A percentile compares a stretch with the other conserved stretches of the same genome.
Conservation (phyloP, 129 eudicot genomes). For the Centrapalus pauciflorus region DNA sequence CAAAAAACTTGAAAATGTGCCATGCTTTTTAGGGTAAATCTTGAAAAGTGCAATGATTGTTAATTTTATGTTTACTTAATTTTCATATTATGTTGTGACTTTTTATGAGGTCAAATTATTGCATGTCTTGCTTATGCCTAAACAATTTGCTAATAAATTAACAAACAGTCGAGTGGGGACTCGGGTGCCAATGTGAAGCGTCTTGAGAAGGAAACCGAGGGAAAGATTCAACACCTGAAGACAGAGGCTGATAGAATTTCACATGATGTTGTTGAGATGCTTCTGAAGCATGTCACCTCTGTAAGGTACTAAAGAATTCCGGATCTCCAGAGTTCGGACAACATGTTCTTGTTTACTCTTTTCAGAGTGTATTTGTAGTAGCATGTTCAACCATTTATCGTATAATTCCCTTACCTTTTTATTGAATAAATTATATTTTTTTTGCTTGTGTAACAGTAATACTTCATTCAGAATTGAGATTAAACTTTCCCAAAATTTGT, state of each 20-base stretch:
- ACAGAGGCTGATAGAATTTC: constrained; percentile 56
- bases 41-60: not conserved
- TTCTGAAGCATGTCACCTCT: constrained; percentile 59
- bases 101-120: not conserved
- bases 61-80: not conserved
- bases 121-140: not conserved
- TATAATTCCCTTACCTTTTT: too few species aligned
- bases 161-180: constrained; percentile 72
- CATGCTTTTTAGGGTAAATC: not conserved
- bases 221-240: constrained; percentile 54
- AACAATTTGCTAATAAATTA: not conserved
- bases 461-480: not conserved
- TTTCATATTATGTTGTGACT: not conserved
- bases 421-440: not conserved
- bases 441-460: constrained; percentile 3
- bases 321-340: not conserved
- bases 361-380: too few species aligned
- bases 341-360: not conserved
- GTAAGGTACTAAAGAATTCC: constrained; percentile 38
- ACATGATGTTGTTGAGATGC: constrained; percentile 65
- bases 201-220: constrained; percentile 69
- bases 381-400: too few species aligned
- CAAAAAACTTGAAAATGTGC: not conserved
- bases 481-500: not conserved
- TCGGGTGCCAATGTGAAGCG: constrained; percentile 90